Conservation (phyloP, 2,329 filamentous ascomycete genomes). For the Paracorniculantispora psalliotae region DNA sequence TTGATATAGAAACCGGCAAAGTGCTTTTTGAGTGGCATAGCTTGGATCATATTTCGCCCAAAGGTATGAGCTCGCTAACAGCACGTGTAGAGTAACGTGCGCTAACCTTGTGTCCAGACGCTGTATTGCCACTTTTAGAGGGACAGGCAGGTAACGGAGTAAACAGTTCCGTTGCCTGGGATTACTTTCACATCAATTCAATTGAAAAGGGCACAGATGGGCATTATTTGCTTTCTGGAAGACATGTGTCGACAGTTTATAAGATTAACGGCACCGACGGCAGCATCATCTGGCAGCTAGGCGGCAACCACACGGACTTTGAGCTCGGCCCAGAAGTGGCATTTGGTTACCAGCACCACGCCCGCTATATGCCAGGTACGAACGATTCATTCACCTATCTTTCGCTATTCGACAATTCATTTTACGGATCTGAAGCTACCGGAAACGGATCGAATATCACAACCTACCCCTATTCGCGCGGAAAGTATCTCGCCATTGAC, state of each 20-base stretch:
- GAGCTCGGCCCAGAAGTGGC: slow-evolving; percentile 29
- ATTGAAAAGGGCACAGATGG: slow-evolving; percentile 22
- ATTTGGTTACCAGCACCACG: slow-evolving; percentile 51
- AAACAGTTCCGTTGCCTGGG: slow-evolving; percentile 29
- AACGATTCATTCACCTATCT: slow-evolving; percentile 37
- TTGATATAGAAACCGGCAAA: slow-evolving; percentile 45
- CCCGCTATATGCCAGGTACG: slow-evolving; percentile 34
- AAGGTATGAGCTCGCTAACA: slow-evolving; percentile 14
- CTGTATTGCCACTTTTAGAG: slow-evolving; percentile 40
- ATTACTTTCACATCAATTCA: slow-evolving; percentile 11
- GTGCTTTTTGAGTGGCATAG: slow-evolving; percentile 45
- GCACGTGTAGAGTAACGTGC: not conserved
- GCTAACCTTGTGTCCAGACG: slow-evolving; percentile 28
- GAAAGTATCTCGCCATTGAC: slow-evolving; percentile 42
- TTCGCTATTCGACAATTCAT: slow-evolving; percentile 49
- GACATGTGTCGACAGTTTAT: slow-evolving; percentile 42
- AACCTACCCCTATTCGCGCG: slow-evolving; percentile 25
- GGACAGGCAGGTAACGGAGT: slow-evolving; percentile 35
- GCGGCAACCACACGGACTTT: slow-evolving; percentile 41
- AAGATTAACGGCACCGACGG: slow-evolving; percentile 45
- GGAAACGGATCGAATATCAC: slow-evolving; percentile 15
- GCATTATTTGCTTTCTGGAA: slow-evolving; percentile 51
- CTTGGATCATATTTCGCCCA: slow-evolving; percentile 23
- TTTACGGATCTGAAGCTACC: not conserved
- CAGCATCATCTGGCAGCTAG: slow-evolving; percentile 49